Percentiles rank a stretch among this genome's conserved stretches.
phyloP scores from a whole-genome alignment of 495 filamentous ascomycete species.

The Rusavskia elegans region DNA sequence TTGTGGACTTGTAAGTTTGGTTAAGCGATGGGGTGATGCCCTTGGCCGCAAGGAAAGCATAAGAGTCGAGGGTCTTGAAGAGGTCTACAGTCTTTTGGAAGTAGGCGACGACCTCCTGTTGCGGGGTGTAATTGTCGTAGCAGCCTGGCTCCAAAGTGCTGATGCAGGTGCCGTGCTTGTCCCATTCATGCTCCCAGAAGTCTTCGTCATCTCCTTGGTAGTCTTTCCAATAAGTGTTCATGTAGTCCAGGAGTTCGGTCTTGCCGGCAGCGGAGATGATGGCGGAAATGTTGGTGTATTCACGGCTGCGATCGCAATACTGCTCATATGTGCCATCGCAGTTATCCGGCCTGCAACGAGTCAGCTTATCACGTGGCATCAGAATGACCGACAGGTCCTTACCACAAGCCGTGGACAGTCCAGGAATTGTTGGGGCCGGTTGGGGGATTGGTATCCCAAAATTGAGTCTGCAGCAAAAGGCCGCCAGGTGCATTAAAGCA shows the following conservation, averaged over 20 bases:
- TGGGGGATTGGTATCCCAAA: constrained; percentile 67
- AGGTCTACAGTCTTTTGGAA: constrained; percentile 41
- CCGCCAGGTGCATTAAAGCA: constrained; percentile 77
- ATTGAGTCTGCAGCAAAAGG: constrained; percentile 66
- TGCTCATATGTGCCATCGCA: constrained; percentile 69
- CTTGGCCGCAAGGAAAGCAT: constrained; percentile 28
- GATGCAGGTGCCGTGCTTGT: constrained; percentile 58
- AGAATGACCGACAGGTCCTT: constrained; percentile 7
- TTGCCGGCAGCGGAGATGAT: constrained; percentile 48
- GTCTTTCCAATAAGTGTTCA: constrained; percentile 68
- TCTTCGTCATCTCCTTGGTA: constrained; percentile 45
- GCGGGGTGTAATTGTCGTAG: constrained; percentile 48
- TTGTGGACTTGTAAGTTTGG: constrained; percentile 39
- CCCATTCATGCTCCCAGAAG: constrained; percentile 80
- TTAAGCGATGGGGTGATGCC: constrained; percentile 32
- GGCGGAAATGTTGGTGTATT: constrained; percentile 53
- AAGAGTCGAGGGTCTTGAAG: constrained; percentile 30
- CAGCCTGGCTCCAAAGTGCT: constrained; percentile 52
- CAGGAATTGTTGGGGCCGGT: constrained; percentile 59
- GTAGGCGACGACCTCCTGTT: constrained; percentile 45
- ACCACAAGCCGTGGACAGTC: constrained; percentile 83
- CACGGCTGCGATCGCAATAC: constrained; percentile 51
- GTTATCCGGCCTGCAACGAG: constrained; percentile 48
- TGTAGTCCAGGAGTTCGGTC: constrained; percentile 47
- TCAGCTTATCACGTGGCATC: neutral